Base-by-base conservation (phyloP, 805 yeast genomes). In the Myxozyma neglecta region DNA sequence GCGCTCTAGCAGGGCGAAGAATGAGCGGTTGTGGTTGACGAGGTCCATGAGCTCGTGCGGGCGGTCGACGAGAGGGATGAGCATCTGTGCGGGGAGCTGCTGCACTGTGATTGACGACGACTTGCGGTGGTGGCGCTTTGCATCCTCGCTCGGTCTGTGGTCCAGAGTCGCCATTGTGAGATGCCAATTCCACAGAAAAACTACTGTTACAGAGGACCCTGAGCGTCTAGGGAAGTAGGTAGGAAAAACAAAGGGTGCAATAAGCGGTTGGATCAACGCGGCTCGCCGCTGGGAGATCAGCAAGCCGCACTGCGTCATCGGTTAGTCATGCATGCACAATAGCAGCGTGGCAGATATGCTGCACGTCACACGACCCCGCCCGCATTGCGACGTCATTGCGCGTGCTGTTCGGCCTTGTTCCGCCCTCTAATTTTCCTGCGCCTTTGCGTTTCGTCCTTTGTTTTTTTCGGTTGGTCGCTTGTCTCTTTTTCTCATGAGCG, bases 31-130 rank as follows among this genome's bases (percentile, higher is more conserved):
- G 51, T 60, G 57, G 8, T 35, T 34, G 35, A 54, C 29, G 43
- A 63, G 62, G 16, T 54, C 46, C n/a, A 51, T 34, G 14, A 63
- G 52, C 20, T 63, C 67, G 1, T 57, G 52, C 6, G 67, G 67
- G 16, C 67, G 46, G 56, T 63, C 62, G 47, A 63, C n/a, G 32
- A 60, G 42, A 20, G 67, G 67, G 16, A 63, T 57, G 13, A 63
- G 50, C 50, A 63, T 60, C 53, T 63, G 65, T 14, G 65, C 56
- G 44, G 67, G 63, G 11, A 63, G 56, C 11, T 42, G 29, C 43
- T 53, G 64, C 37, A 60, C 35, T 43, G 56, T 42, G 24, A 63
- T 56, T 20, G 57, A 43, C 10, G 64, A 56, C 24, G 36, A 53
- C 36, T 56, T 56, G 34, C 60, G 56, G 37, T 53, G 51, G 47